A percentile compares a stretch with the other conserved stretches of the same genome.
Conservation (phyloP, 176 grass and related monocot genomes). For the Triticum aestivum region DNA sequence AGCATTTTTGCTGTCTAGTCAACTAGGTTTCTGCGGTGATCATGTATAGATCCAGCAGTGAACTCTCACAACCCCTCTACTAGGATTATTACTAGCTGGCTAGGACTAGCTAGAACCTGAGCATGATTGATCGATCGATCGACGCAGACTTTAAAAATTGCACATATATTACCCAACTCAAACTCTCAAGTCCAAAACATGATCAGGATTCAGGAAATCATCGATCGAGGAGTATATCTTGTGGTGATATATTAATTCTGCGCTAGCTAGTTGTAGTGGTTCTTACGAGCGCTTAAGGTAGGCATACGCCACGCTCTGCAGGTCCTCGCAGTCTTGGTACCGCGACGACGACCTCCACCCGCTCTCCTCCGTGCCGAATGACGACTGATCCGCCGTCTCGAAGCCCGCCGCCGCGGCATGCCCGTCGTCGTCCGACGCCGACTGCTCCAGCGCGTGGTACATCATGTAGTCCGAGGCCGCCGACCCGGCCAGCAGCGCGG, state of each 20-base stretch:
- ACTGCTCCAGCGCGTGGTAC: constrained; percentile 29
- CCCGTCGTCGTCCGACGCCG: constrained; percentile 1
- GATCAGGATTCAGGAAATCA: constrained; percentile 17
- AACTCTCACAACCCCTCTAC: background rate
- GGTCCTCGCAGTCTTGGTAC: constrained; percentile 80
- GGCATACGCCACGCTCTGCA: constrained; percentile 68
- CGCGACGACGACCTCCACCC: constrained; percentile 58
- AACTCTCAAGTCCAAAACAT: constrained; percentile 43
- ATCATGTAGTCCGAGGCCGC: constrained; percentile 30
- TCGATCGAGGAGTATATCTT: constrained; percentile 39
- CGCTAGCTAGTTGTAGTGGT: constrained; percentile 36
- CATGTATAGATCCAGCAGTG: constrained; percentile 21
- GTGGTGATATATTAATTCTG: constrained; percentile 43
- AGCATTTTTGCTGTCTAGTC: constrained; percentile 8
- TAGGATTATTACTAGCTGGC: constrained; percentile 33
- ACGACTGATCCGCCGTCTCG: constrained; percentile 37
- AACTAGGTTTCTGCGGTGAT: constrained; percentile 42
- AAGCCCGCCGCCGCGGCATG: background rate
- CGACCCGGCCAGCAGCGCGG: constrained; percentile 24
- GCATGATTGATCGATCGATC: background rate
- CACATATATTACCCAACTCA: constrained; percentile 25
- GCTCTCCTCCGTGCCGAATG: constrained; percentile 32
- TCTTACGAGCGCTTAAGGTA: constrained; percentile 72
- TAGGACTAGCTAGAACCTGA: background rate
- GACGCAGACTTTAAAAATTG: constrained; percentile 11